Conservation (phyloP, 352 stramenopile genomes). For the Discostella stelligera region DNA sequence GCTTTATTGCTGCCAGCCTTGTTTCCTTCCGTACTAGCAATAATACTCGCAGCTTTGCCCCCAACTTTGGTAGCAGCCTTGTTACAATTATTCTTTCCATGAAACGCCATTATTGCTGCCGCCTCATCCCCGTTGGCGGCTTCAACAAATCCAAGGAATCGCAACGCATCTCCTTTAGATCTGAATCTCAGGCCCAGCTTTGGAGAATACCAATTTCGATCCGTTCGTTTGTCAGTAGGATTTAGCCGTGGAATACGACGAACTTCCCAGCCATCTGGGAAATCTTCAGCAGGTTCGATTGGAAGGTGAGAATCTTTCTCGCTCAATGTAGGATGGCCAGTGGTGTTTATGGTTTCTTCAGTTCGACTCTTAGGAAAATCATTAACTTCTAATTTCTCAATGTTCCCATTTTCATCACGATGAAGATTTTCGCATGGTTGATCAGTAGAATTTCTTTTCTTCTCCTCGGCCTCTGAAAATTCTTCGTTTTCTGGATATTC, state of each 20-base stretch:
- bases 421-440: neutral
- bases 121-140: slow-evolving; percentile 38
- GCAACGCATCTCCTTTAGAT: slow-evolving; percentile 35
- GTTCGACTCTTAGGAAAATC: slow-evolving; percentile 13
- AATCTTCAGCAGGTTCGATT: slow-evolving; percentile 36
- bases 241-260: slow-evolving; percentile 39
- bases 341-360: slow-evolving; percentile 26
- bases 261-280: slow-evolving; percentile 48
- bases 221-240: slow-evolving; percentile 36
- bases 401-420: slow-evolving; percentile 6
- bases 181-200: slow-evolving; percentile 51
- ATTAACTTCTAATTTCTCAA: slow-evolving; percentile 24
- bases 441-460: slow-evolving; percentile 4
- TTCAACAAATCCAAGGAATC: slow-evolving; percentile 32
- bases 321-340: slow-evolving; percentile 38
- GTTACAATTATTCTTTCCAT: slow-evolving; percentile 40
- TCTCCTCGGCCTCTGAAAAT: neutral
- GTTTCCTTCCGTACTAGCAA: neutral
- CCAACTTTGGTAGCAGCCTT: slow-evolving; percentile 13
- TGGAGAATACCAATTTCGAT: slow-evolving; percentile 47
- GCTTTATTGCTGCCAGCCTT: slow-evolving; percentile 28
- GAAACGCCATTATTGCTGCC: slow-evolving; percentile 45
- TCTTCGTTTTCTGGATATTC: neutral
- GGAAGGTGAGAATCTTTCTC: slow-evolving; percentile 36
- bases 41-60: slow-evolving; percentile 12